Percentiles rank a stretch among this genome's conserved stretches.
These are phyloP conservation scores for Scleroderma bovista DNA, from an alignment of 768 basidiomycete species.

Conservation along the genomic window DNA sequence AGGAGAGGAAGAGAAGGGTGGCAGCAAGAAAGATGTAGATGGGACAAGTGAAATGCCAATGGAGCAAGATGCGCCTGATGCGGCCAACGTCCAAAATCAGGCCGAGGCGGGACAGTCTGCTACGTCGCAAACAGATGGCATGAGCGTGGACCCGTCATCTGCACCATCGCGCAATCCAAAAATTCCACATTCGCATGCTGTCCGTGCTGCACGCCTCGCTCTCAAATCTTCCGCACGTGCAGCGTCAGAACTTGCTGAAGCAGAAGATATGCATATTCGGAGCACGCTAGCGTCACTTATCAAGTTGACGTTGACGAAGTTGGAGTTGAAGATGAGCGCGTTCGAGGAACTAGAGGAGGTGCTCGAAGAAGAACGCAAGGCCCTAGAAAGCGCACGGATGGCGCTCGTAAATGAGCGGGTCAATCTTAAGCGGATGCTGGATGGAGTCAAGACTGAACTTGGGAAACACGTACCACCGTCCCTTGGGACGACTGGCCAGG, in stretches of 20 bases:
- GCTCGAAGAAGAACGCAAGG: conserved; percentile 84
- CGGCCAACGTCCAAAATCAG: background rate
- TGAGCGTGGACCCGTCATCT: conserved; percentile 42
- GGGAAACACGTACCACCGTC: conserved; percentile 42
- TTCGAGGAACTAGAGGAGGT: conserved; percentile 93
- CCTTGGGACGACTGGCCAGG: conserved; percentile 58
- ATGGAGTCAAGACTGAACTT: conserved; percentile 60
- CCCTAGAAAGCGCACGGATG: conserved; percentile 77
- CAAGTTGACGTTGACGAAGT: conserved; percentile 77
- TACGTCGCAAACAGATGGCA: conserved; percentile 29
- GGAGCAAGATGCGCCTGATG: conserved; percentile 25
- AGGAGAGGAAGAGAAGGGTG: conserved; percentile 26
- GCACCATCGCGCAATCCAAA: conserved; percentile 25
- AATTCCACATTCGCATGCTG: conserved; percentile 68
- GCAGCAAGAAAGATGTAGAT: conserved; percentile 31
- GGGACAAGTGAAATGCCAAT: conserved; percentile 38
- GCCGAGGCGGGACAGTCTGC: conserved; percentile 10
- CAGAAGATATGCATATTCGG: conserved; percentile 79
- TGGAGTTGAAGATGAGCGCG: conserved; percentile 91
- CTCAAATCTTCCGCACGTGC: conserved; percentile 87
- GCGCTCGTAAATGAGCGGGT: conserved; percentile 76
- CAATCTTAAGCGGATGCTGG: conserved; percentile 65
- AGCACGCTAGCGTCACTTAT: conserved; percentile 77
- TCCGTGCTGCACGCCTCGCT: conserved; percentile 80
- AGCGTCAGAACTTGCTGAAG: conserved; percentile 70